Percentiles rank a stretch among this genome's conserved stretches.
These are phyloP conservation scores for Penicillium sp. DNA, from an alignment of 2,329 filamentous ascomycete genomes.

Conservation along the genomic window DNA sequence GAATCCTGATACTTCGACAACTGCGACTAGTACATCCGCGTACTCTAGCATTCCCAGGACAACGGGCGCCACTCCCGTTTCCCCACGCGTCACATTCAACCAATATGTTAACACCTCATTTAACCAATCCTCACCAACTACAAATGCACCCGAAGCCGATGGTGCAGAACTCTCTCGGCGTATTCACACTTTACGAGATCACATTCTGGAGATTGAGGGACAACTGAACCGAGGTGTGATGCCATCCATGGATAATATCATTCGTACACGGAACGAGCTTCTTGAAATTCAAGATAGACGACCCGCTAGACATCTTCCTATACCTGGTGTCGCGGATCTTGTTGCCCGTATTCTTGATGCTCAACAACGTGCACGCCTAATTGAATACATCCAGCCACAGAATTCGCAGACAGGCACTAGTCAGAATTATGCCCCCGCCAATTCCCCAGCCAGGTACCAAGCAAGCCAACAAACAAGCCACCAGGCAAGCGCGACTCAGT, in stretches of 20 bases:
- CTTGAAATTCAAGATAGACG: constrained; percentile 34
- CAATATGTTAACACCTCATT: background rate
- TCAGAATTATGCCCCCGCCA: background rate
- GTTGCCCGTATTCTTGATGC: constrained; percentile 6
- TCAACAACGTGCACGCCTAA: background rate
- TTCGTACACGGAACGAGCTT: constrained; percentile 30
- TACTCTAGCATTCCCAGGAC: background rate
- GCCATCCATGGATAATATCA: constrained; percentile 33
- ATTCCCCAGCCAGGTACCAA: background rate
- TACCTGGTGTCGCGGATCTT: constrained; percentile 25
- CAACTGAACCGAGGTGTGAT: constrained; percentile 28
- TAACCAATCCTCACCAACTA: background rate
- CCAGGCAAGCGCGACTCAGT: too few species aligned
- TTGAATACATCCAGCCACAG: background rate
- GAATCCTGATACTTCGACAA: background rate
- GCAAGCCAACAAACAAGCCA: background rate
- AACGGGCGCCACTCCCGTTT: background rate
- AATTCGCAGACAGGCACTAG: background rate
- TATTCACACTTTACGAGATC: constrained; percentile 10
- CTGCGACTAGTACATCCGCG: background rate
- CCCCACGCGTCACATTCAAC: background rate
- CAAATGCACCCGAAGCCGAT: background rate
- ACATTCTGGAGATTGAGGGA: constrained; percentile 29
- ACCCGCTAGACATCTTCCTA: constrained; percentile 24
- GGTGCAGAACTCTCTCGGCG: background rate